Evolutionary conservation across 2,329 filamentous ascomycete species (phyloP), one percentile per base, ranked within the genome.

Genomic region (Stachybotrys elegans): DNA sequence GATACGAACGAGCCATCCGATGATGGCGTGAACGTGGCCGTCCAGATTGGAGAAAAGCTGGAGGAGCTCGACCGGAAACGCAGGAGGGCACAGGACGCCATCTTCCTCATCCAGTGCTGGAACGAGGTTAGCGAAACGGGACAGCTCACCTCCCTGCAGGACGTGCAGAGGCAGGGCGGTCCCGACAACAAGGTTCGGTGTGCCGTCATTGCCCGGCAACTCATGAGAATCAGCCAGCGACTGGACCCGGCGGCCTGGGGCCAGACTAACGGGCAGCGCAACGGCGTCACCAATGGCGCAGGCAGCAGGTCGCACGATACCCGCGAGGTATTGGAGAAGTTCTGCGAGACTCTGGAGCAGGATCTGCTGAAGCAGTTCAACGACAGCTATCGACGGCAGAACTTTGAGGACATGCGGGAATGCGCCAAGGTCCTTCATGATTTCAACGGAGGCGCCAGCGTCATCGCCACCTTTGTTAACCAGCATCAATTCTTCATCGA

Each of bases 401-500:
- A 97, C 66, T 96, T 95, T 59, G 89, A 96, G 53, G 91, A 94
- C 57, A 98, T 98, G 94, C 85, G 88, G 69, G 93, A 97, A 62
- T 98, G 93, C 62, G 88, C 94, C 43, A 88, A 88, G 57, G 93
- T 96, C 34, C 73, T 98, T 49, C 79, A 93, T 61, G 93, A 97
- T 66, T 98, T 98, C 74, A 95, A 92, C 63, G 90, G 93, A 42
- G 93, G 93, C 42, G 83, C 89, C 45, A 97, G 91, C 61, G 93
- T 97, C 47, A 95, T 96, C 65, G 92, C 88, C 13, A 76, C 92
- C 11, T 98, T 97, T 64, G 92, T 98, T 59, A 98, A 98, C 61
- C 93, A 98, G 64, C 94, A 98, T 67, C 90, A 95, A 59, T 98
- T 98, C 75, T 98, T 98, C 69, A 96, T 98, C 59, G 93, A 97